These are phyloP conservation scores for Coemansia reversa DNA, from an alignment of 192 early-diverging fungal species.

Conservation along the genomic window DNA sequence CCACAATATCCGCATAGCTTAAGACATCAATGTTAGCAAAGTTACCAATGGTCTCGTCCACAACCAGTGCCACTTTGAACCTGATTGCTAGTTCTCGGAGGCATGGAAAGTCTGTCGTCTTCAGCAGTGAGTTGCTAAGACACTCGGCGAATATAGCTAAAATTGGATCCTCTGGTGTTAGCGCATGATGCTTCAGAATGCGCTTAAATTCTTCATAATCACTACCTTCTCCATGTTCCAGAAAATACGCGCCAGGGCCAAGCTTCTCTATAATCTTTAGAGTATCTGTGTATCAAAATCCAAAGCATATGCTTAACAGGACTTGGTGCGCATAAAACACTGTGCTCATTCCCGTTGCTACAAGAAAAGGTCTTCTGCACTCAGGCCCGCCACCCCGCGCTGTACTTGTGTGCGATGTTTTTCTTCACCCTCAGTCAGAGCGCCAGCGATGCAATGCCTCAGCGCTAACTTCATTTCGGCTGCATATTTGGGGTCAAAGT, in stretches of 20 bases:
- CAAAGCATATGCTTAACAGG: slow-evolving; percentile 73
- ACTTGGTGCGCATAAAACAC: slow-evolving; percentile 84
- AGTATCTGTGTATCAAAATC: slow-evolving; percentile 96
- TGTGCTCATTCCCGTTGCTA: slow-evolving; percentile 89
- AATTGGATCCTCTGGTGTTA: slow-evolving; percentile 57
- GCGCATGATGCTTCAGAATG: slow-evolving; percentile 52
- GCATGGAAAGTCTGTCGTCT: slow-evolving; percentile 75
- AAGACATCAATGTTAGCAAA: slow-evolving; percentile 84
- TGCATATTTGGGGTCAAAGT: slow-evolving; percentile 68
- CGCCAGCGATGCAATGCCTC: slow-evolving; percentile 80
- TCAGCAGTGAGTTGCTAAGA: slow-evolving; percentile 91
- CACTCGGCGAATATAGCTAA: slow-evolving; percentile 89
- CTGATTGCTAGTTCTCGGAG: slow-evolving; percentile 73
- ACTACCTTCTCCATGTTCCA: slow-evolving; percentile 74
- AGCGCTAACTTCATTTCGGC: slow-evolving; percentile 72
- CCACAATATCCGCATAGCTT: slow-evolving; percentile 79
- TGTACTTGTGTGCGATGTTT: slow-evolving; percentile 44
- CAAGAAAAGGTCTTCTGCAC: slow-evolving; percentile 85
- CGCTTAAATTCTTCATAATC: slow-evolving; percentile 75
- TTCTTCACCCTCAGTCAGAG: slow-evolving; percentile 53
- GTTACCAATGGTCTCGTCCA: slow-evolving; percentile 96
- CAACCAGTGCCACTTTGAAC: slow-evolving; percentile 75
- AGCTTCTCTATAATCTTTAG: slow-evolving; percentile 96
- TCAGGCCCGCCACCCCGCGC: slow-evolving; percentile 57
- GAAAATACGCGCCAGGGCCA: slow-evolving; percentile 84